Conservation (phyloP, 345 rosid genomes). For the Microcos paniculata region DNA sequence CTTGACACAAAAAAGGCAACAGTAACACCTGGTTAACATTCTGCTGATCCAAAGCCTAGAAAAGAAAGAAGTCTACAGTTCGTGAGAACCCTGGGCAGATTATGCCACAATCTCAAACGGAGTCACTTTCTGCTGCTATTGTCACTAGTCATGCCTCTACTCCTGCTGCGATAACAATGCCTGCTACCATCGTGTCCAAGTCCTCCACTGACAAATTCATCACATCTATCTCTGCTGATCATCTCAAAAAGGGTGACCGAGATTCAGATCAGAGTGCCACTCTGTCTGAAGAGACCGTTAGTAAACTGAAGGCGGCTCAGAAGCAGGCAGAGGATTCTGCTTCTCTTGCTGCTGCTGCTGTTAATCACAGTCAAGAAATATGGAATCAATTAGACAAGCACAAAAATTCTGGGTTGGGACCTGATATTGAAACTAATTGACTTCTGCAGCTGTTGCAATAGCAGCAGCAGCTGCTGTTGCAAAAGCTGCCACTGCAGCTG, state of each 20-base stretch:
- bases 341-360: constrained; percentile 73
- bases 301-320: constrained; percentile 65
- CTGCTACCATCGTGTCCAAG: constrained; percentile 41
- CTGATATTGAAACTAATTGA: constrained; percentile 67
- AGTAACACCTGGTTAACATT: constrained; percentile 45
- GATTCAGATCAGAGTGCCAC: constrained; percentile 39
- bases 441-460: constrained; percentile 84
- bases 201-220: constrained; percentile 39
- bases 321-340: constrained; percentile 85
- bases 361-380: constrained; percentile 59
- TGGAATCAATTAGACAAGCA: constrained; percentile 76
- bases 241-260: constrained; percentile 33
- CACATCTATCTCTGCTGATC: constrained; percentile 43
- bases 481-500: constrained; percentile 96
- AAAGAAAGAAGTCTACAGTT: constrained; percentile 66
- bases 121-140: constrained; percentile 37
- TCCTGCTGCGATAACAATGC: constrained; percentile 38
- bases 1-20: constrained; percentile 44
- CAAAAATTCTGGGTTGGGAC: constrained; percentile 46
- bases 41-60: constrained; percentile 63
- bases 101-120: constrained; percentile 42
- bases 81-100: constrained; percentile 48
- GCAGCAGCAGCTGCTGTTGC: constrained; percentile 97
- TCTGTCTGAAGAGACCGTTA: constrained; percentile 62
- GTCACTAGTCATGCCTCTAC: constrained; percentile 33